Evolutionary conservation across 305 asterid species (phyloP).

Genomic region (Rubia tinctorum): DNA sequence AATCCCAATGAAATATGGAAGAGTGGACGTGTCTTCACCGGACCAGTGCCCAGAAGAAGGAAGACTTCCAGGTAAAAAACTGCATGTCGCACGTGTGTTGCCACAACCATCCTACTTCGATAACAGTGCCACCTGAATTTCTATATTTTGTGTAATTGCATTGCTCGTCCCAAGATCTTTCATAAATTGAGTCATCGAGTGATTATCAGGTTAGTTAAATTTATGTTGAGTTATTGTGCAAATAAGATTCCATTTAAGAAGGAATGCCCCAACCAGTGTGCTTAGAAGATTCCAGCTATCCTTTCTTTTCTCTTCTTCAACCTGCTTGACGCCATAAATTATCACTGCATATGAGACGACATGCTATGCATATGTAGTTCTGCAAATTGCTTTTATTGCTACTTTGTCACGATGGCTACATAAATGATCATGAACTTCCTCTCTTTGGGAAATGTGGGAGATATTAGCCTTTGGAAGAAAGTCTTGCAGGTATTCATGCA

Average conservation of each 20-base stretch:
- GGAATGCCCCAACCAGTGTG: neutral
- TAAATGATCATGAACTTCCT: neutral
- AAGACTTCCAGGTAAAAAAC: constrained; percentile 83
- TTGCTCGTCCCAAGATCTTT: neutral
- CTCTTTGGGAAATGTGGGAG: neutral
- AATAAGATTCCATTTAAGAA: neutral
- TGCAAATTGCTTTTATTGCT: neutral
- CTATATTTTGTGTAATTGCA: neutral
- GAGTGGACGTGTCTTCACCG: constrained; percentile 77
- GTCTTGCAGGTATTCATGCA: neutral
- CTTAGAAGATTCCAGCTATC: neutral
- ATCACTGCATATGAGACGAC: neutral
- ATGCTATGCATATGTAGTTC: neutral
- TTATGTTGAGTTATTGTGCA: neutral
- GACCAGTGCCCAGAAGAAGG: constrained; percentile 97
- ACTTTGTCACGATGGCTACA: neutral
- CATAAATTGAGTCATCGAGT: neutral
- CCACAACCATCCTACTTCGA: neutral
- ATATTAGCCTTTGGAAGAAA: neutral
- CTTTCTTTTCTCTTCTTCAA: neutral
- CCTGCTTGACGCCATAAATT: neutral
- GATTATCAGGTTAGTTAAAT: neutral
- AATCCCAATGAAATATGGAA: constrained; percentile 94
- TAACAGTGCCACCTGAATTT: neutral
- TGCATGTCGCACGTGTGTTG: constrained; percentile 11